These are phyloP conservation scores for Diplosphaera chodatii DNA, from an alignment of 139 green algal species.

Conservation along the genomic window DNA sequence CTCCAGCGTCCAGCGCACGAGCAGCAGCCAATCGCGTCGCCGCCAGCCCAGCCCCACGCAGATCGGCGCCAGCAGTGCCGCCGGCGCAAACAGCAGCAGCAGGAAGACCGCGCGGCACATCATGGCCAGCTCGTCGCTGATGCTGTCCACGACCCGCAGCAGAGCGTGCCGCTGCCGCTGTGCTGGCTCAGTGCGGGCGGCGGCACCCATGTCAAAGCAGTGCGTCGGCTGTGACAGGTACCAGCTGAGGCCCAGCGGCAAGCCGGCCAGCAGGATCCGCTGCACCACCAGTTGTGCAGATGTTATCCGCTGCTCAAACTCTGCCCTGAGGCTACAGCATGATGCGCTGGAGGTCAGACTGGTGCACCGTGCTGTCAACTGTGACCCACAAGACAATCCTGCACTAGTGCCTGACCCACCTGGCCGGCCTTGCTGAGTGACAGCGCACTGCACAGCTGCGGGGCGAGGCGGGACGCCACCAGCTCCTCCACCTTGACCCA, in stretches of 20 bases:
- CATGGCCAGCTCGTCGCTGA: conserved; percentile 31
- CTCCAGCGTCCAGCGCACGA: conserved; percentile 75
- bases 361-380: too few species aligned
- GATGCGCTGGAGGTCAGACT: too few species aligned
- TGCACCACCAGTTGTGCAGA: too few species aligned
- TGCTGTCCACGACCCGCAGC: neutral
- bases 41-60: conserved; percentile 27
- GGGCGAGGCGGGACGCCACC: neutral
- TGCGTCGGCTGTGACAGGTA: neutral
- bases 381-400: too few species aligned
- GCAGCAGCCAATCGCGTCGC: conserved; percentile 53
- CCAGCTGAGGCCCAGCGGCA: neutral
- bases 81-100: conserved; percentile 56
- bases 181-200: too few species aligned
- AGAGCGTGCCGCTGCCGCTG: neutral
- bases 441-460: neutral
- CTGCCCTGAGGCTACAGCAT: too few species aligned
- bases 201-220: neutral
- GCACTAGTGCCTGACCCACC: neutral
- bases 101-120: conserved; percentile 48
- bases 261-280: neutral
- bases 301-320: too few species aligned
- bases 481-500: neutral
- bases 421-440: neutral
- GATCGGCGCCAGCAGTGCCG: conserved; percentile 31